Percentiles rank a stretch among this genome's conserved stretches.
Evolutionary conservation across 2,329 filamentous ascomycete species (phyloP).

Genomic region (Diaporthe sp.): DNA sequence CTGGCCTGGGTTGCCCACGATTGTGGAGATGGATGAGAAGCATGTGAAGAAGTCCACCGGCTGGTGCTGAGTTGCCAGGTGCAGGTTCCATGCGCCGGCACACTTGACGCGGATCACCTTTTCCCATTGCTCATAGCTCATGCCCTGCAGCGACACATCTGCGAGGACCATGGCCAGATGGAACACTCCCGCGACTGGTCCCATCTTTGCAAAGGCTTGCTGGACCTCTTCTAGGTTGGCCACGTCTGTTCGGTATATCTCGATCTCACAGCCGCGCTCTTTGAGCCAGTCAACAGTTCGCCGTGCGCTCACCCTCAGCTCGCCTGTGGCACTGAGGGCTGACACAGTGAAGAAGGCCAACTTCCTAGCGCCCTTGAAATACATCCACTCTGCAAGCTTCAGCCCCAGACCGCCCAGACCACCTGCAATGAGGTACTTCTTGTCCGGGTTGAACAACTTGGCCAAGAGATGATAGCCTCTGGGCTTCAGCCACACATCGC

Average conservation of each 20-base stretch:
- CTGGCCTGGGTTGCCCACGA: conserved; percentile 52
- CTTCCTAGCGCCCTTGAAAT: conserved; percentile 22
- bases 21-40: conserved; percentile 48
- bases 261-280: conserved; percentile 1
- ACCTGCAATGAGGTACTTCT: conserved; percentile 25
- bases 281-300: background rate
- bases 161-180: conserved; percentile 36
- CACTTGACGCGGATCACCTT: conserved; percentile 26
- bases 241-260: conserved; percentile 21
- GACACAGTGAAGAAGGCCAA: conserved; percentile 28
- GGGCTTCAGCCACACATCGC: background rate
- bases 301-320: conserved; percentile 10
- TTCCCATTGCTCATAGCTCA: conserved; percentile 19
- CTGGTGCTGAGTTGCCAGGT: background rate
- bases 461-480: background rate
- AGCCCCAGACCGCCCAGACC: conserved; percentile 25
- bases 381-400: conserved; percentile 31
- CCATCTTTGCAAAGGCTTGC: conserved; percentile 1
- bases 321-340: background rate
- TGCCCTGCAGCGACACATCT: conserved; percentile 13
- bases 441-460: conserved; percentile 1
- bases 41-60: conserved; percentile 50
- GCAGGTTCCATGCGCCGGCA: conserved; percentile 18
- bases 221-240: conserved; percentile 5
- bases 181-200: conserved; percentile 25